Evolutionary conservation across 164 flowering plant genomes (phyloP), one percentile per base, ranked within the genome.

Genomic region (Sedum album): DNA sequence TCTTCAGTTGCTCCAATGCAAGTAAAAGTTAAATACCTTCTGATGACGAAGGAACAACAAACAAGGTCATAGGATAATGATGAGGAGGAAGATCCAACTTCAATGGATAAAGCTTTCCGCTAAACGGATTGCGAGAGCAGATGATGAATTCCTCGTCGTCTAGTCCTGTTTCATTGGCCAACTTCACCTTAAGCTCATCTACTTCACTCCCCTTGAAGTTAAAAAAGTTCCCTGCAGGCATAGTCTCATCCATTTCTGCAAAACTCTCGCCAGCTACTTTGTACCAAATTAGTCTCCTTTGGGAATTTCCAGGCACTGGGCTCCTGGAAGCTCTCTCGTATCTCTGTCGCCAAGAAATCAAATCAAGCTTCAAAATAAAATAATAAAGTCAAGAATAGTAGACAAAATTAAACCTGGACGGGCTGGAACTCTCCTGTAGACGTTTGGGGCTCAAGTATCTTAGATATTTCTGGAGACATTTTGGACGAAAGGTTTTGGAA

Each of bases 61-160:
- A 44, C 48, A 44, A 44, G 4, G 18, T 44, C 48, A 44, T 44
- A 3, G 48, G 48, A 44, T 17, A 44, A 44, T 44, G 48, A 73
- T 86, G 86, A 31, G 95, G 97, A 71, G 97, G 97, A 60, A 91
- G 86, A 21, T 80, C 82, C 72, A 88, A 70, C 15, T 81, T 80
- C 39, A 91, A 84, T 9, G 93, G 97, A 78, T 80, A 83, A 65
- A 88, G 89, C 70, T 78, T 82, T 33, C 83, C 85, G 70, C 82
- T 85, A 66, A 87, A 70, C 0, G 79, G 79, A 73, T 75, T 88
- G 7, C 79, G 73, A 35, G 83, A 75, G 65, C 91, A 90, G 25
- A 87, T 79, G 8, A 73, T 71, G 23, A 86, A 57, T 57, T 20
- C 62, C 20, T 57, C 66, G 42, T 79, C 81, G 20, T 76, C 75